A percentile compares a stretch with the other conserved stretches of the same genome.
These are phyloP conservation scores for Rhododendron ovatum DNA, from an alignment of 148 eudicot genomes.

Conservation along the genomic window DNA sequence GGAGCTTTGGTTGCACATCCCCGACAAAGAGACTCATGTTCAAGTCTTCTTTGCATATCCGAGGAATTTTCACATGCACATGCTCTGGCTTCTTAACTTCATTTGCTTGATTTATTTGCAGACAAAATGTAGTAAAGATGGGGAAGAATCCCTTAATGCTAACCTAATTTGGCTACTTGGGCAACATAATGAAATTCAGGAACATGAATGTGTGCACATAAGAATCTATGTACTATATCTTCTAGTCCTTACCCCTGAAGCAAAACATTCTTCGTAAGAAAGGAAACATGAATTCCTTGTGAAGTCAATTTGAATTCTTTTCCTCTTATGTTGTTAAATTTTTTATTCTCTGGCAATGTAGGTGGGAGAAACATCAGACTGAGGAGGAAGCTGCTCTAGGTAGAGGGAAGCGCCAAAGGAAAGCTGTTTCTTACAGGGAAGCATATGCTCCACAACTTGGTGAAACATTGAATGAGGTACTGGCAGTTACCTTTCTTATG, in stretches of 20 bases:
- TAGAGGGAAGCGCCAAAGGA: constrained; percentile 92
- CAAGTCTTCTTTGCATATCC: not conserved
- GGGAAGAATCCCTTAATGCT: not conserved
- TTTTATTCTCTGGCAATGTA: constrained; percentile 18
- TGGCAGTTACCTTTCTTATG: not conserved
- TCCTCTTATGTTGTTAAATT: not conserved
- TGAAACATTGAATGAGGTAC: constrained; percentile 71
- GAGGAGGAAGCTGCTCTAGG: constrained; percentile 98
- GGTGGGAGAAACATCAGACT: constrained; percentile 92
- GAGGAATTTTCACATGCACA: too few relatives aligned
- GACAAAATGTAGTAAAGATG: not conserved
- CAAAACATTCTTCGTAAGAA: not conserved
- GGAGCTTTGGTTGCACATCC: not conserved
- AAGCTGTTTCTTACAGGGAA: constrained; percentile 92
- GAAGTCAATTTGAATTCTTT: not conserved
- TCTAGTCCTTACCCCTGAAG: not conserved
- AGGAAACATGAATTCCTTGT: not conserved
- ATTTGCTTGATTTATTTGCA: not conserved
- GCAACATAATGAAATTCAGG: not conserved
- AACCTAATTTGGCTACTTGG: not conserved
- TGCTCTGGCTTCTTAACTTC: too few relatives aligned
- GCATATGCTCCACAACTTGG: constrained; percentile 63
- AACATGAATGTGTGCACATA: not conserved
- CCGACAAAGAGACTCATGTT: not conserved
- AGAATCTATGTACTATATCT: not conserved